phyloP scores from a whole-genome alignment of 257 asterid species.

The Echium plantagineum region DNA sequence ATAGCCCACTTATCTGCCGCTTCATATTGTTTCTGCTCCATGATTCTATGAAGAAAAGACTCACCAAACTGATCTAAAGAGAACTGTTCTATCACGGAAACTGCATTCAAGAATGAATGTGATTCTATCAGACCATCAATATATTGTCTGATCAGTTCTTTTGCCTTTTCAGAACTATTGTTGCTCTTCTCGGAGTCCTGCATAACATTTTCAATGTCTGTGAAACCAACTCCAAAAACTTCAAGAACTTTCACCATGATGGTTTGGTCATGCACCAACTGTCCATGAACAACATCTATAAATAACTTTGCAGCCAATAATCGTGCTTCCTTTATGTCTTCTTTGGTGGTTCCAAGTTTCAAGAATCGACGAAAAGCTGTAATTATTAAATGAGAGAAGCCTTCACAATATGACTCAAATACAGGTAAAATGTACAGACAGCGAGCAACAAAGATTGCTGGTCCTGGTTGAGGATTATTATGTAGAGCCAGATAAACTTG shows the following conservation, averaged over 20 bases:
- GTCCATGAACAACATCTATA: slow-evolving; percentile 34
- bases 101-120: slow-evolving; percentile 51
- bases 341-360: slow-evolving; percentile 27
- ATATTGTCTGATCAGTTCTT: slow-evolving; percentile 49
- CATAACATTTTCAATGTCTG: slow-evolving; percentile 43
- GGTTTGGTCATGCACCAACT: slow-evolving; percentile 41
- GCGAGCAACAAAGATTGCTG: slow-evolving; percentile 61
- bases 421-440: slow-evolving; percentile 61
- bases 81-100: slow-evolving; percentile 62
- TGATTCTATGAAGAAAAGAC: slow-evolving; percentile 52
- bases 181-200: slow-evolving; percentile 19
- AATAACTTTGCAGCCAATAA: slow-evolving; percentile 47
- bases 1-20: slow-evolving; percentile 97
- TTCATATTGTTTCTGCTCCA: slow-evolving; percentile 43
- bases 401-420: slow-evolving; percentile 43
- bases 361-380: slow-evolving; percentile 56
- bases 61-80: slow-evolving; percentile 49
- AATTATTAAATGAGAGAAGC: slow-evolving; percentile 73
- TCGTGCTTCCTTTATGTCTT: slow-evolving; percentile 45
- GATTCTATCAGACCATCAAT: slow-evolving; percentile 37
- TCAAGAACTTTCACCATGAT: slow-evolving; percentile 53
- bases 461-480: slow-evolving; percentile 53
- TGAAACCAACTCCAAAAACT: slow-evolving; percentile 42
- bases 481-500: slow-evolving; percentile 39
- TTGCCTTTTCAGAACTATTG: slow-evolving; percentile 27